Conservation (phyloP, 2,329 filamentous ascomycete species). For the Calonectria hongkongensis region DNA sequence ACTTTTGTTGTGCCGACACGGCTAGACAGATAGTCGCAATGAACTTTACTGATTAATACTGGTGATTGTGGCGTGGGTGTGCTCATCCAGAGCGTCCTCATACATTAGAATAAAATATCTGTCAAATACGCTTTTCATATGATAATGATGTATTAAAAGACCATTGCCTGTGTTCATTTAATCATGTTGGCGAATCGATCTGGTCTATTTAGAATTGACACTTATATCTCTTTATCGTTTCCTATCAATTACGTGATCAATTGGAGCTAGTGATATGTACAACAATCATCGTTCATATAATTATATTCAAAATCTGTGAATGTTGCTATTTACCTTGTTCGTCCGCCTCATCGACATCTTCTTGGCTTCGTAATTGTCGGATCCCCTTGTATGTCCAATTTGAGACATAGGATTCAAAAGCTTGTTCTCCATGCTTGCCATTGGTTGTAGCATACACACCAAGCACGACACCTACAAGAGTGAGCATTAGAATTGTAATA, state of each 20-base stretch:
- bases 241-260: too few relatives aligned
- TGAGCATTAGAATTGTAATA: background rate
- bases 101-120: too few relatives aligned
- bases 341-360: background rate
- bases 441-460: conserved; percentile 6
- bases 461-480: background rate
- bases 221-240: too few relatives aligned
- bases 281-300: background rate
- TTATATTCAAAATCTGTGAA: background rate
- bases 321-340: background rate
- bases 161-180: too few relatives aligned
- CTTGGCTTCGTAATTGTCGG: background rate
- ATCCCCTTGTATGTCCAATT: conserved; percentile 12
- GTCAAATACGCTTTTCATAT: too few relatives aligned
- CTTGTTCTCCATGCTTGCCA: conserved; percentile 7
- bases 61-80: background rate
- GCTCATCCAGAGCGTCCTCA: too few relatives aligned
- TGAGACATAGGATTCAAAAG: conserved; percentile 6
- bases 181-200: too few relatives aligned
- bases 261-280: background rate
- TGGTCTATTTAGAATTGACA: too few relatives aligned
- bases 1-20: conserved; percentile 7
- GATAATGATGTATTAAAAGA: too few relatives aligned
- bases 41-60: background rate
- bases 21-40: background rate